phyloP scores from a whole-genome alignment of 1,284 basidiomycete genomes.

The Amylostereum areolatum region DNA sequence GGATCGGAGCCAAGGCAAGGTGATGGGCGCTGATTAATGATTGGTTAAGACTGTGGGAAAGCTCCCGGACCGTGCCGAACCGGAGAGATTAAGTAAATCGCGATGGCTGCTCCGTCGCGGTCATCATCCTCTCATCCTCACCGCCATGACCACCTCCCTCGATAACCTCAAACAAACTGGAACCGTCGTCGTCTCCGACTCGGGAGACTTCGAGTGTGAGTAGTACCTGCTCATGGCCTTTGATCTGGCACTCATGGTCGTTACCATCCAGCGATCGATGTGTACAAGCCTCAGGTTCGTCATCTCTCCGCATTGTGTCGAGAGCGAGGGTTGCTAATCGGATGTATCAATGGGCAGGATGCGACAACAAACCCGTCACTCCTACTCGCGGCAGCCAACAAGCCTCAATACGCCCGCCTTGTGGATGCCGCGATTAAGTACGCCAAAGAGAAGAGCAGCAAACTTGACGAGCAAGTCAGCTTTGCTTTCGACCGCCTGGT shows the following conservation, averaged over 20 bases:
- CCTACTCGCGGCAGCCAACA: slow-evolving; percentile 91
- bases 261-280: slow-evolving; percentile 62
- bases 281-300: slow-evolving; percentile 84
- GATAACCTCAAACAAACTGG: slow-evolving; percentile 86
- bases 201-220: slow-evolving; percentile 81
- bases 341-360: slow-evolving; percentile 40
- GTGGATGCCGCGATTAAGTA: slow-evolving; percentile 81
- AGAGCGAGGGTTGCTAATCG: not conserved
- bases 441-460: slow-evolving; percentile 79
- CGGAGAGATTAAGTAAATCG: too few species aligned
- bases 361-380: slow-evolving; percentile 95
- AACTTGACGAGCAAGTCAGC: slow-evolving; percentile 66
- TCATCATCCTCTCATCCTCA: not conserved
- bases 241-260: not conserved
- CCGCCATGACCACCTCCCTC: slow-evolving; percentile 80
- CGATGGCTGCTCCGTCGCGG: too few species aligned
- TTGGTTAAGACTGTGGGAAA: too few species aligned
- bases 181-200: slow-evolving; percentile 93
- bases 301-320: not conserved
- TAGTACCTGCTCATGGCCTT: slow-evolving; percentile 8
- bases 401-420: slow-evolving; percentile 79
- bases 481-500: slow-evolving; percentile 87
- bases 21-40: too few species aligned
- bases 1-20: too few species aligned
- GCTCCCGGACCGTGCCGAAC: too few species aligned